Percentiles rank a stretch among this genome's conserved stretches.
Conservation (phyloP, 192 early-diverging fungal species). For the Coemansia sp. region DNA sequence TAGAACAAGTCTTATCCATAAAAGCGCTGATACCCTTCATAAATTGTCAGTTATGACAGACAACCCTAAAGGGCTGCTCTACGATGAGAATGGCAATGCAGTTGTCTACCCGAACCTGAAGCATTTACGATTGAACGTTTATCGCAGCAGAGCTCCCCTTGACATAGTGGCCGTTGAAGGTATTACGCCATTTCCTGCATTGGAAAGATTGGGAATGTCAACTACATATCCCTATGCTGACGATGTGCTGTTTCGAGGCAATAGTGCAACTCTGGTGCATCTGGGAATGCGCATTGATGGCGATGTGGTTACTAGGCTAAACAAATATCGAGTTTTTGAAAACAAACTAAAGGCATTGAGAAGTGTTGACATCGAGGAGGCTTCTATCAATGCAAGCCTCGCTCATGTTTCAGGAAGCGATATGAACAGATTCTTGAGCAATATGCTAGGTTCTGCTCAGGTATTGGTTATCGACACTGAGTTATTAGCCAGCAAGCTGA, state of each 20-base stretch:
- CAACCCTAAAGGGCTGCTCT: neutral
- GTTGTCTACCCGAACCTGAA: slow-evolving; percentile 3
- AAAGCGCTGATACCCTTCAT: neutral
- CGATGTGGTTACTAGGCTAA: neutral
- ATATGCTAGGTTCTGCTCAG: too few relatives aligned
- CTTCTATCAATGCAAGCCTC: neutral
- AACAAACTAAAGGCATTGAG: neutral
- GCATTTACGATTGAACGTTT: neutral
- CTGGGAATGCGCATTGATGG: neutral
- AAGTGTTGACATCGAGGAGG: neutral
- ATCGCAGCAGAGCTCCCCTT: neutral
- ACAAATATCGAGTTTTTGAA: neutral
- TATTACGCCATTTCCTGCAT: slow-evolving; percentile 1
- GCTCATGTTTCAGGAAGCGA: neutral
- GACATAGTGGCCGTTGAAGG: neutral
- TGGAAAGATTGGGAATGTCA: neutral
- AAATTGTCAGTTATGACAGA: neutral
- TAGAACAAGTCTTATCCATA: neutral
- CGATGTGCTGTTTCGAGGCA: slow-evolving; percentile 12
- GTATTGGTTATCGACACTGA: neutral
- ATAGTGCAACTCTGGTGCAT: slow-evolving; percentile 4
- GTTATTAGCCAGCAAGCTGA: neutral
- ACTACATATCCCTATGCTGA: slow-evolving; percentile 5
- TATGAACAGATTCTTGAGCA: neutral
- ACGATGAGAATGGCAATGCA: too few relatives aligned